These are phyloP conservation scores for Lathyrus aphaca DNA, from an alignment of 306 rosid genomes.

Conservation along the genomic window DNA sequence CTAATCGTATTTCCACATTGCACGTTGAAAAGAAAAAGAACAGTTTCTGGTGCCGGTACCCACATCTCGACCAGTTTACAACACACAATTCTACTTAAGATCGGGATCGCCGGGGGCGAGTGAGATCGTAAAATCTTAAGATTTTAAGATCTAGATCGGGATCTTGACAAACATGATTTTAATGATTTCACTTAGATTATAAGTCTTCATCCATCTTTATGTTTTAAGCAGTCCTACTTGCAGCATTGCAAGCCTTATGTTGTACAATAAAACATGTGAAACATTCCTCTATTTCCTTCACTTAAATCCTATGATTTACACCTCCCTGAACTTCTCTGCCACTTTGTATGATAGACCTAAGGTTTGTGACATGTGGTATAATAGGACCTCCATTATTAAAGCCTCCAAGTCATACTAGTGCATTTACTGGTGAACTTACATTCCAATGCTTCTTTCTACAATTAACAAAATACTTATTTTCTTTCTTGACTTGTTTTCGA, in stretches of 20 bases:
- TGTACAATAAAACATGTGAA: background rate
- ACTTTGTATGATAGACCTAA: background rate
- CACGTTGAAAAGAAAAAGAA: too few species aligned
- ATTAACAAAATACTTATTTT: constrained; percentile 6
- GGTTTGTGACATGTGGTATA: background rate
- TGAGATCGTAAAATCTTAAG: too few species aligned
- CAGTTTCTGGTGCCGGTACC: too few species aligned
- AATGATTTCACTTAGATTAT: constrained; percentile 1
- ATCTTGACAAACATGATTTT: background rate
- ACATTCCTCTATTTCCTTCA: constrained; percentile 11
- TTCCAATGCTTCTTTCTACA: background rate
- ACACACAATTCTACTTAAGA: too few species aligned
- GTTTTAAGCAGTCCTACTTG: background rate
- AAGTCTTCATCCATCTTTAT: background rate
- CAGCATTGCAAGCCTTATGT: constrained; percentile 3
- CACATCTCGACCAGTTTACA: too few species aligned
- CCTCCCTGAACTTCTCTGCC: background rate
- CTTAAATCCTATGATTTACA: background rate
- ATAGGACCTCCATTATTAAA: background rate
- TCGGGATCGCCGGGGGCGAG: too few species aligned
- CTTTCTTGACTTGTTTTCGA: background rate
- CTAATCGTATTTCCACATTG: too few species aligned
- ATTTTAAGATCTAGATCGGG: too few species aligned
- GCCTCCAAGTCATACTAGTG: background rate
- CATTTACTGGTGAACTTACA: background rate